These are phyloP conservation scores for Marchantia paleacea DNA, from an alignment of 225 moss, liverwort and hornwort genomes.

Conservation along the genomic window DNA sequence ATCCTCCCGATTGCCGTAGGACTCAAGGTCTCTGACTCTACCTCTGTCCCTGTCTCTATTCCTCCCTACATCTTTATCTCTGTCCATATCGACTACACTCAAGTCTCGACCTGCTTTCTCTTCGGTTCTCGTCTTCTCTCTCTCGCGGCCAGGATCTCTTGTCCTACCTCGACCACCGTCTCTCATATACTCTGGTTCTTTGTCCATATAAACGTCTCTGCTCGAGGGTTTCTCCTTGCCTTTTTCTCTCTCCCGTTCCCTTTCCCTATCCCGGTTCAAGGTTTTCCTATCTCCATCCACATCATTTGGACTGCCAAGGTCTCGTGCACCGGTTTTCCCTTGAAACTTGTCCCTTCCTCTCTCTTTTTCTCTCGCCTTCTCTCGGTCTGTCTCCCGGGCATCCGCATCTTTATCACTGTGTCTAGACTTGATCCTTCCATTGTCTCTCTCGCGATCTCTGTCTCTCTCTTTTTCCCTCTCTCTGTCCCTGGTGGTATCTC, in stretches of 20 bases:
- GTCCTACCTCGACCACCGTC: slow-evolving; percentile 27
- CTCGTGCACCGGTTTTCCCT: slow-evolving; percentile 24
- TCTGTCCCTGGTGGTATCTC: slow-evolving; percentile 23
- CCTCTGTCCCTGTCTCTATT: slow-evolving; percentile 31
- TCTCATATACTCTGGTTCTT: slow-evolving; percentile 24
- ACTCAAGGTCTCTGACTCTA: slow-evolving; percentile 29
- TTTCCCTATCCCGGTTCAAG: slow-evolving; percentile 24
- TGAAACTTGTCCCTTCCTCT: slow-evolving; percentile 25
- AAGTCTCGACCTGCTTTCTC: slow-evolving; percentile 31
- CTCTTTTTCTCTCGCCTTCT: slow-evolving; percentile 22
- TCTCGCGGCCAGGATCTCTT: slow-evolving; percentile 26
- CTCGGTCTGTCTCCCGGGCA: slow-evolving; percentile 26
- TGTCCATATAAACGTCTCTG: slow-evolving; percentile 20
- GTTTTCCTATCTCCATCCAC: slow-evolving; percentile 20
- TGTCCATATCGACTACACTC: slow-evolving; percentile 34
- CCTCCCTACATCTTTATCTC: slow-evolving; percentile 48
- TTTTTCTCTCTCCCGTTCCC: slow-evolving; percentile 28
- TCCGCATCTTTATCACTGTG: slow-evolving; percentile 25
- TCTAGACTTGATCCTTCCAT: slow-evolving; percentile 26
- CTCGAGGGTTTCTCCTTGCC: slow-evolving; percentile 17
- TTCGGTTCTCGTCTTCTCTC: slow-evolving; percentile 22
- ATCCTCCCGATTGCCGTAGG: slow-evolving; percentile 25
- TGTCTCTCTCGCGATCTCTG: slow-evolving; percentile 23
- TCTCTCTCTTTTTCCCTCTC: slow-evolving; percentile 17
- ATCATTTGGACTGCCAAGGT: slow-evolving; percentile 10